Percentiles rank a stretch among this genome's conserved stretches.
Conservation (phyloP, 2,329 filamentous ascomycete species). For the Graphiopsis chlorocephala region DNA sequence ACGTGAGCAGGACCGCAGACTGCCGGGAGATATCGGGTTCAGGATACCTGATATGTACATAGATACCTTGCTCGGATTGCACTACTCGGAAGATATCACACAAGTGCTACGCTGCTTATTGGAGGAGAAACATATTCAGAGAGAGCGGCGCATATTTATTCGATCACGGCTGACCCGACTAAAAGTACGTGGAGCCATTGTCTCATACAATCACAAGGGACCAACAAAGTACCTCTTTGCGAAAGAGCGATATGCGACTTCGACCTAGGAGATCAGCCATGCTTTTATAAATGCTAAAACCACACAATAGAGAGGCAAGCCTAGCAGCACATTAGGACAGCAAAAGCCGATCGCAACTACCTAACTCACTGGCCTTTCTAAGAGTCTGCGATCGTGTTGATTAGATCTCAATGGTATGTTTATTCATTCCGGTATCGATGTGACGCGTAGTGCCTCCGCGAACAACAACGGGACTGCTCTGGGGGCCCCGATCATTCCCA, state of each 20-base stretch:
- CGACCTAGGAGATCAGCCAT: background rate
- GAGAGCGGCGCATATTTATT: background rate
- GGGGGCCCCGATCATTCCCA: background rate
- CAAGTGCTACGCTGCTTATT: background rate
- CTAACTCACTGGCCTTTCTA: background rate
- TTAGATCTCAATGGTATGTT: background rate
- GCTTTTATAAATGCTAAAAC: background rate
- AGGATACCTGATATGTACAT: background rate
- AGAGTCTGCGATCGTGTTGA: background rate
- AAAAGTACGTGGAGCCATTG: background rate
- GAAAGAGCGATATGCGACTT: background rate
- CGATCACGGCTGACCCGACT: background rate
- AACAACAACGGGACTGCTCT: background rate
- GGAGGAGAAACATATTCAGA: background rate
- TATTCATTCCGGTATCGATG: background rate
- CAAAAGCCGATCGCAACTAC: background rate
- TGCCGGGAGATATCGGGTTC: background rate
- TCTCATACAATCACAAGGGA: background rate
- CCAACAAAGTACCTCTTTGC: background rate
- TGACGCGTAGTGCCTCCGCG: too few relatives aligned
- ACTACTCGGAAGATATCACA: background rate
- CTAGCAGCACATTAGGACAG: background rate
- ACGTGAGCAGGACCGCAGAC: conserved; percentile 6
- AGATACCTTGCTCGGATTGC: background rate
- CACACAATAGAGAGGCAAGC: background rate